A percentile compares a stretch with the other conserved stretches of the same genome.
phyloP scores from a whole-genome alignment of 2,329 filamentous ascomycete species.

The Alternaria novae-zelandiae region DNA sequence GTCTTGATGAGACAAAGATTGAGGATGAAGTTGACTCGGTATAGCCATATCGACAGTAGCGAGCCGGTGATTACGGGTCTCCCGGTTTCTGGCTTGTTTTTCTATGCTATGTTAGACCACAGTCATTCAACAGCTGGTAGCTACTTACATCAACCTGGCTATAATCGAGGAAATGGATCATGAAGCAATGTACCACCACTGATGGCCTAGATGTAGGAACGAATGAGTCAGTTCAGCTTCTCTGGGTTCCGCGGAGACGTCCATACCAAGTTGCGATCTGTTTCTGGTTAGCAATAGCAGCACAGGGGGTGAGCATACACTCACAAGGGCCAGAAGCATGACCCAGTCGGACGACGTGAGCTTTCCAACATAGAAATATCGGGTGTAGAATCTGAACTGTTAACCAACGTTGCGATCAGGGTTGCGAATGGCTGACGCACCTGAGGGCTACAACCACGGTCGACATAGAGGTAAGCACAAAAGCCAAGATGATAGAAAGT shows the following conservation, averaged over 20 bases:
- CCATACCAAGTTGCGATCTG: conserved; percentile 35
- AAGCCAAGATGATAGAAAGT: conserved; percentile 29
- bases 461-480: conserved; percentile 35
- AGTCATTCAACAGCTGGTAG: too few species aligned
- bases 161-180: conserved; percentile 33
- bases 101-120: neutral
- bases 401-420: neutral
- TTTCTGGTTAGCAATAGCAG: conserved; percentile 13
- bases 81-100: conserved; percentile 5
- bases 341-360: conserved; percentile 38
- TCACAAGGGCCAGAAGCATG: conserved; percentile 36
- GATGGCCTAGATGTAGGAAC: conserved; percentile 16
- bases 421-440: conserved; percentile 13
- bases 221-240: neutral
- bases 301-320: neutral
- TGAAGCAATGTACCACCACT: conserved; percentile 35
- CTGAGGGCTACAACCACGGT: conserved; percentile 39
- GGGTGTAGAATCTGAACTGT: conserved; percentile 36
- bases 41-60: conserved; percentile 35
- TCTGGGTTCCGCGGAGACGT: neutral
- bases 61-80: conserved; percentile 13
- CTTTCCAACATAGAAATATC: conserved; percentile 34
- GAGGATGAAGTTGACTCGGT: conserved; percentile 39
- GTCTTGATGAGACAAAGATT: conserved; percentile 40
- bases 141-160: conserved; percentile 20